Evolutionary conservation across 2,329 filamentous ascomycete genomes (phyloP), one percentile per base, ranked within the genome.

Genomic region (Ophiostoma angusticollis): DNA sequence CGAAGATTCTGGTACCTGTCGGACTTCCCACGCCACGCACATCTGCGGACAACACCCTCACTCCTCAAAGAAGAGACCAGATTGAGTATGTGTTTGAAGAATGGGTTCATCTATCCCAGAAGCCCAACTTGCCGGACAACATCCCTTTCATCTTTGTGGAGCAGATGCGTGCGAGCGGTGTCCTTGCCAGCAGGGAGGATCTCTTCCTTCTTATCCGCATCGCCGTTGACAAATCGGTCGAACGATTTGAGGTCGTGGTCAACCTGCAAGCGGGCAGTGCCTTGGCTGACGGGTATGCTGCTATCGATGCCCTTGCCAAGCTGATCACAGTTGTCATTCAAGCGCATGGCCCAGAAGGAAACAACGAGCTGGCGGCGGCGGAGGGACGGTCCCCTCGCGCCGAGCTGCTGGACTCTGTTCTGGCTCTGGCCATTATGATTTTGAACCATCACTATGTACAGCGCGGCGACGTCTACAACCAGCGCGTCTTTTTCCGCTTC

Each of bases 31-130:
- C 60, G 7, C 45, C 55, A 58, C 68, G 39, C 58, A 68, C 37
- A 61, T 67, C 22, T 4, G 5, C 29, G 9, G 33, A 38, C 14
- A 74, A 70, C 17, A 73, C 79, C 41, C 69, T 74, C 35, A 60
- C 65, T 13, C 57, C 63, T 28, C 67, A 73, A 23, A 78, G 78
- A 49, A 75, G 78, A 45, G 84, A 93, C 45, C 85, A 95, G 56
- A 76, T 93, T 60, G 85, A 93, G 50, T 96, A 98, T 54, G 72
- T 95, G 16, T 95, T 98, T 52, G 86, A 89, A 31, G 91, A 98
- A 61, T 98, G 91, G 91, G 74, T 89, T 21, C 78, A 80, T 43
- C 71, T 95, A 7, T 80, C 72, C 61, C 81, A 81, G 57, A 84
- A 85, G 50, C 72, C 77, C n/a, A 76, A 79, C 48, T 75, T 80